Base-by-base conservation (phyloP, 306 rosid genomes). In the Dalbergia cochinchinensis region DNA sequence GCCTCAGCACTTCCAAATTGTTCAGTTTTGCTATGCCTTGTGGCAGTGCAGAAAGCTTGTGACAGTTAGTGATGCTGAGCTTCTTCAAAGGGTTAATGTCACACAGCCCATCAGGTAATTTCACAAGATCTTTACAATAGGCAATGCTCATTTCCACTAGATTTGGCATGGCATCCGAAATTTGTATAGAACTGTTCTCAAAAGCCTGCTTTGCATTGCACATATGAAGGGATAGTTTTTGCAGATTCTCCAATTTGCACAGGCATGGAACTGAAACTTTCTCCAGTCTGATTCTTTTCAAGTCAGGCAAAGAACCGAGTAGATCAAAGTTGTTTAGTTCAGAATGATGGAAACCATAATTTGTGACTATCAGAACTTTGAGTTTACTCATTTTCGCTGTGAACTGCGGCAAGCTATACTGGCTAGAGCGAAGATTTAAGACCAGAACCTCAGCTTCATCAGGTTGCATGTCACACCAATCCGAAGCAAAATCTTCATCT, bases 201-300 rank as follows among this genome's bases (percentile, higher is more conserved):
- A 85, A 87, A 65, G 85, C 79, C 44, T 82, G 69, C 58, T 2
- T 77, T 41, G 74, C 79, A 15, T 82, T 62, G 64, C 91, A 87
- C 91, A 87, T 87, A 35, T 57, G 78, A 26, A 87, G 82, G 68
- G 87, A 85, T 53, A 87, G 44, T 50, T 87, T 87, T 51, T 22
- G 53, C 73, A 87, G 75, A 50, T 73, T 79, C 77, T 73, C 47
- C 83, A 82, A 5, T 57, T 4, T 55, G 79, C 87, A 72, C 2
- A 82, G 60, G 55, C 47, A 8, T 71, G 87, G 90, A 76, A 84
- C 78, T 31, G 81, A 82, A 62, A 87, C 86, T 65, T 81, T 75
- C 75, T 90, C 90, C 34, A 91, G 58, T 76, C 91, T 84, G 44
- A 91, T 83, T 85, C 86, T 87, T 83, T 73, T 87, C 68, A 94